Evolutionary conservation across 441 rosid species (phyloP).

Genomic region (Pelargonium cotyledonis): DNA sequence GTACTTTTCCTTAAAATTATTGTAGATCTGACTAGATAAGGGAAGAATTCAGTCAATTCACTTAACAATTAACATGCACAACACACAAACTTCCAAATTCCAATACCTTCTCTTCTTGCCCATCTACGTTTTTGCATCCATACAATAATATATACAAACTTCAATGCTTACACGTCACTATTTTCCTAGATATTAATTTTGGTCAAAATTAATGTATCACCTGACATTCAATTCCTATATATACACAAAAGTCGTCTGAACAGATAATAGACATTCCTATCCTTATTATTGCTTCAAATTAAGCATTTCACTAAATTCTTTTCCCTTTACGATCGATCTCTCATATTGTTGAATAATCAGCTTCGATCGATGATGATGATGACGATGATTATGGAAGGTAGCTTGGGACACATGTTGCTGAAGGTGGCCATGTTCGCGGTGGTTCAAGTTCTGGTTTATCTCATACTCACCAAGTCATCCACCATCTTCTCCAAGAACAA

Average conservation of each 20-base stretch:
- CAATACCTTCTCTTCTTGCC: too few relatives aligned
- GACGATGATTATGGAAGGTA: slow-evolving; percentile 21
- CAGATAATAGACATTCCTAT: neutral
- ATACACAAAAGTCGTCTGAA: neutral
- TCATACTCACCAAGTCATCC: slow-evolving; percentile 49
- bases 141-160: neutral
- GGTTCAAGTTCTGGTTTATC: slow-evolving; percentile 47
- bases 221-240: neutral
- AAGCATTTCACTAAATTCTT: neutral
- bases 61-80: too few relatives aligned
- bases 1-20: too few relatives aligned
- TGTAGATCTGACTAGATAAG: too few relatives aligned
- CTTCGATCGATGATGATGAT: too few relatives aligned
- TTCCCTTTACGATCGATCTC: neutral
- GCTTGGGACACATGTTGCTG: slow-evolving; percentile 30
- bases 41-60: too few relatives aligned
- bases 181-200: neutral
- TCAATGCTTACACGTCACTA: neutral
- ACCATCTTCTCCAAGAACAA: slow-evolving; percentile 38
- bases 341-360: too few relatives aligned
- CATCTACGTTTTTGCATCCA: neutral
- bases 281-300: too few relatives aligned
- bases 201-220: neutral
- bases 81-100: too few relatives aligned
- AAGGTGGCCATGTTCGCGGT: slow-evolving; percentile 37